These are phyloP conservation scores for Curvularia hawaiiensis DNA, from an alignment of 2,329 filamentous ascomycete genomes.

Conservation along the genomic window DNA sequence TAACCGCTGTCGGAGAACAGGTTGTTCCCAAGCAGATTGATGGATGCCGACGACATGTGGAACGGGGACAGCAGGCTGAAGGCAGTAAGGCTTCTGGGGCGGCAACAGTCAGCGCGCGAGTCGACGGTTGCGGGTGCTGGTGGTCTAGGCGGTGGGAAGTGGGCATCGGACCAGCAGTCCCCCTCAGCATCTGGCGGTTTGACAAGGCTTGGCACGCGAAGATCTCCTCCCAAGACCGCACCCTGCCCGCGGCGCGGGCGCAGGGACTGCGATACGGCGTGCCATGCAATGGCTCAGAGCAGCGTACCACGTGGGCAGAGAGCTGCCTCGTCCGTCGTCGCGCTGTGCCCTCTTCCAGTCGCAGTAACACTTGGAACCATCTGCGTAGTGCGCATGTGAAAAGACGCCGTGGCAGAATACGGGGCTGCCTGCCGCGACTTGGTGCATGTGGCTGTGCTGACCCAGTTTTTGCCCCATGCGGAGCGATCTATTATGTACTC, in stretches of 20 bases:
- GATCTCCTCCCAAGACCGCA: constrained; percentile 5
- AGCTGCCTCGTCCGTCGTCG: neutral
- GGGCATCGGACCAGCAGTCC: constrained; percentile 16
- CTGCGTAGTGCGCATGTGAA: neutral
- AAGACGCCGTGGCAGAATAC: neutral
- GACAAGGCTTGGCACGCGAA: constrained; percentile 22
- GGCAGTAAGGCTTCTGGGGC: constrained; percentile 23
- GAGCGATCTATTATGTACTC: constrained; percentile 8
- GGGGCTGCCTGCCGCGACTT: constrained; percentile 18
- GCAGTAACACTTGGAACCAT: neutral
- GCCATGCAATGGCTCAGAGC: neutral
- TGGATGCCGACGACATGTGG: constrained; percentile 45
- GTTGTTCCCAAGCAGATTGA: constrained; percentile 41
- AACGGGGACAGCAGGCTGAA: constrained; percentile 27
- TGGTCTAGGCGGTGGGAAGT: constrained; percentile 25
- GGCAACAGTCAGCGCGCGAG: constrained; percentile 42
- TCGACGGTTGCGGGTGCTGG: constrained; percentile 36
- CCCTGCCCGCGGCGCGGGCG: constrained; percentile 8
- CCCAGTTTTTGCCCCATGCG: constrained; percentile 13
- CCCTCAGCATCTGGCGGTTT: constrained; percentile 24
- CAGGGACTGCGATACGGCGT: neutral
- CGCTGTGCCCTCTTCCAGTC: neutral
- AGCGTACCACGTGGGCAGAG: neutral
- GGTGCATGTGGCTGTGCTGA: constrained; percentile 25
- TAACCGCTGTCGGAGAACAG: constrained; percentile 48